Base-by-base conservation (phyloP, 176 grass and related monocot genomes). In the Eleusine coracana region DNA sequence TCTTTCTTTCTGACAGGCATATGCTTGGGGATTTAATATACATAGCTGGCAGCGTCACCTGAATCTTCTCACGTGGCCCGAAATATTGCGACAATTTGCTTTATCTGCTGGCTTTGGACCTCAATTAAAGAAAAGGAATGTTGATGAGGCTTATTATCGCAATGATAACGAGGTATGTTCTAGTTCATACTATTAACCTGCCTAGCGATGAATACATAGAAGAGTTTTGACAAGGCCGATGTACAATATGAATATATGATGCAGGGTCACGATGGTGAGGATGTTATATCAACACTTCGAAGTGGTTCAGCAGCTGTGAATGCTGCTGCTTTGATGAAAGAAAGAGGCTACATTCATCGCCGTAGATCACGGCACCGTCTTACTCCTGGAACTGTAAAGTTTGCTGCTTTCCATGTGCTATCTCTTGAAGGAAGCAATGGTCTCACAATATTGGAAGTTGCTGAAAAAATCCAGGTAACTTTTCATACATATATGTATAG, bases 381-480 rank as follows among this genome's bases (percentile, higher is more conserved):
- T n/a, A 99, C 96, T 82, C 96, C 96, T 81, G 96, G 96, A 76
- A 99, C 96, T 23, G 96, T 99, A 48, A 99, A 99, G 64, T 99
- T 99, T 92, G 96, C 96, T 50, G 93, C 96, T 81, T 99, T 99
- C 85, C 89, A 99, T 92, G 93, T 99, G 69, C 87, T 99, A 64
- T 96, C 96, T 70, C 96, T 99, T 88, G 96, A 99, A 80, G 96
- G 89, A 72, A 93, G 87, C 74, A 82, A 81, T 58, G 96, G 96
- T 68, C 89, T 99, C 63, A 92, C 96, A 23, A 99, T 99, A 86
- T 85, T 99, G 77, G 93, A 99, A 92, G 96, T 95, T 67, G 96
- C 96, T 70, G 96, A 99, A 64, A 99, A 91, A 87, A 99, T 99
- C 81, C 96, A 99, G 93, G 96, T 96, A 78, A 83, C n/a, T 75